A percentile compares a stretch with the other conserved stretches of the same genome.
phyloP scores from a whole-genome alignment of 1,284 basidiomycete species.

The Austroboletus olivaceoglutinosus region DNA sequence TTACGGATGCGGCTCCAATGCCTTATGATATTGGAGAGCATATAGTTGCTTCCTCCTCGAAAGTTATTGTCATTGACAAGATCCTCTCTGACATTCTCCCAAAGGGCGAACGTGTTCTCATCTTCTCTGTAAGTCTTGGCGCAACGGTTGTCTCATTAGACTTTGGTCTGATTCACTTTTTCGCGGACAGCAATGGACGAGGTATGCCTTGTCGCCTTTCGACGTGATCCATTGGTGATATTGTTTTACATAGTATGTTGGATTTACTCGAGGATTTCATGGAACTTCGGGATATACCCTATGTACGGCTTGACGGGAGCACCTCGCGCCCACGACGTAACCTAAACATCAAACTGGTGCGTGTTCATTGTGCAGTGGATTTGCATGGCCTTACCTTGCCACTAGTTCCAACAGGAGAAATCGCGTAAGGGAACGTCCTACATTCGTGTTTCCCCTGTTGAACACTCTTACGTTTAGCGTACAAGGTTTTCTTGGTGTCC shows the following conservation, averaged over 20 bases:
- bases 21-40: slow-evolving; percentile 56
- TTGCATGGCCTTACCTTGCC: slow-evolving; percentile 1
- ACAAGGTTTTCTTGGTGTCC: slow-evolving; percentile 79
- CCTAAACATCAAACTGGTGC: slow-evolving; percentile 55
- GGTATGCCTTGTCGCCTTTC: slow-evolving; percentile 28
- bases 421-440: slow-evolving; percentile 40
- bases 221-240: neutral
- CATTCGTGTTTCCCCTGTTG: slow-evolving; percentile 24
- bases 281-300: slow-evolving; percentile 66
- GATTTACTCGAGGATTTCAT: slow-evolving; percentile 86
- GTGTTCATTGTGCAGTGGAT: slow-evolving; percentile 10
- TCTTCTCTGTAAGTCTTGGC: slow-evolving; percentile 68
- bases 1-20: slow-evolving; percentile 49
- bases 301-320: slow-evolving; percentile 75
- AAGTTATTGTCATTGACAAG: slow-evolving; percentile 79
- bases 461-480: slow-evolving; percentile 50
- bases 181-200: slow-evolving; percentile 50
- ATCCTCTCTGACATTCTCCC: slow-evolving; percentile 73
- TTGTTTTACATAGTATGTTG: slow-evolving; percentile 60
- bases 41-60: slow-evolving; percentile 57
- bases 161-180: slow-evolving; percentile 3
- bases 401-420: slow-evolving; percentile 56
- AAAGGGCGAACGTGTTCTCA: slow-evolving; percentile 78
- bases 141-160: too few relatives aligned
- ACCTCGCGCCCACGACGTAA: slow-evolving; percentile 51